Base-by-base conservation (phyloP, 495 filamentous ascomycete species). In the Lindgomyces ingoldianus region DNA sequence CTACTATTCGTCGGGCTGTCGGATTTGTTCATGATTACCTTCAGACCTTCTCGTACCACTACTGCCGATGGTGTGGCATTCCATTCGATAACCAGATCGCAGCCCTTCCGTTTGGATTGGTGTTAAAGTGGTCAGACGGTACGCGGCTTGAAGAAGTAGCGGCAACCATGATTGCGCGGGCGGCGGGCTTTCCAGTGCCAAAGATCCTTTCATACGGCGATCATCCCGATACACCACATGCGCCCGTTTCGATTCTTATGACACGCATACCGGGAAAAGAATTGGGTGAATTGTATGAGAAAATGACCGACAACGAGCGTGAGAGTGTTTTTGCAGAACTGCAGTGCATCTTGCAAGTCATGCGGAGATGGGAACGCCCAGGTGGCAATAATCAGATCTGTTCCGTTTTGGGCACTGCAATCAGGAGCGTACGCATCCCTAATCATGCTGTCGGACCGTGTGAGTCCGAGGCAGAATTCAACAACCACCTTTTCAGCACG, bases 161-260 rank as follows among this genome's bases (percentile, higher is more conserved):
- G 26, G 67, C 75, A 27, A 81, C 77, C 73, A 60, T 76, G 64
- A 70, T 78, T 54, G 75, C 74, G 1, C 49, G 68, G 63, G 58
- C 70, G 51, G 75, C 76, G 25, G 76, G 75, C 2, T 70, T 79
- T 33, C 76, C 76, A 30, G 74, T 77, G 24, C 79, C 77, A 0
- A 76, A 71, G 60, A 73, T 78, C 2, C 44, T 81, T n/a, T 68
- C 66, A 57, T 79, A 72, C 61, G 77, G 77, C 36, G 74, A 77
- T 58, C 77, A 79, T 64, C 72, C 72, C 21, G 54, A 75, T 60
- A 62, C 47, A 9, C 72, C 74, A 2, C 70, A 74, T 67, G 71
- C 72, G 19, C 72, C 71, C 25, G 51, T 78, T 30, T 75, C 74
- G 52, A 76, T 77, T 47, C 50, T 74, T 10, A 76, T 76, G 71